Percentiles rank a stretch among this genome's conserved stretches.
Evolutionary conservation across 106 monocot species (phyloP).

Genomic region (Dioscorea alata): DNA sequence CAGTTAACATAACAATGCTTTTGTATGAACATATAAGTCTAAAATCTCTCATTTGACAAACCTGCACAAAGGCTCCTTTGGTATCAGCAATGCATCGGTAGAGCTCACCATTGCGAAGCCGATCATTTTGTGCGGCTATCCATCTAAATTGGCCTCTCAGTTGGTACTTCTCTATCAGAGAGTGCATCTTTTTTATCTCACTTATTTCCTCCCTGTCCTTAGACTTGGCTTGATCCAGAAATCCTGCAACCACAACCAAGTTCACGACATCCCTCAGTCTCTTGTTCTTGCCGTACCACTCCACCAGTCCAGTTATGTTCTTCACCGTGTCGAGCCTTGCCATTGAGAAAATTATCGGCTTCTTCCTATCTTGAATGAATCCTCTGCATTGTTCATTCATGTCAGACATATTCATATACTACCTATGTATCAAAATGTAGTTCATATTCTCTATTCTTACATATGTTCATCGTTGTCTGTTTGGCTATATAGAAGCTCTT

Average conservation of each 20-base stretch:
- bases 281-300: conserved; percentile 90
- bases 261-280: conserved; percentile 79
- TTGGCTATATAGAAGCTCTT: conserved; percentile 69
- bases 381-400: conserved; percentile 38
- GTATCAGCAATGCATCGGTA: conserved; percentile 90
- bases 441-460: conserved; percentile 18
- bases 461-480: conserved; percentile 68
- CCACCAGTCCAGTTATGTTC: conserved; percentile 85
- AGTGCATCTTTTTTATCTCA: conserved; percentile 97
- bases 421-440: not conserved
- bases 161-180: conserved; percentile 69
- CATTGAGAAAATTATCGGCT: conserved; percentile 98
- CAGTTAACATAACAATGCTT: too few species aligned
- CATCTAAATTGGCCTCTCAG: conserved; percentile 82
- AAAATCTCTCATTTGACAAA: not conserved
- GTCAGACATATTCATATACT: not conserved
- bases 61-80: conserved; percentile 93
- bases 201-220: conserved; percentile 89
- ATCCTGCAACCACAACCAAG: conserved; percentile 87
- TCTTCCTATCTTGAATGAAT: conserved; percentile 56
- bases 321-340: conserved; percentile 94
- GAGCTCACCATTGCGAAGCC: conserved; percentile 76
- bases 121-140: conserved; percentile 85
- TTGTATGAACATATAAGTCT: too few species aligned
- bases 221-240: conserved; percentile 73